Conservation (phyloP, 495 filamentous ascomycete genomes). For the Penicillium roqueforti region DNA sequence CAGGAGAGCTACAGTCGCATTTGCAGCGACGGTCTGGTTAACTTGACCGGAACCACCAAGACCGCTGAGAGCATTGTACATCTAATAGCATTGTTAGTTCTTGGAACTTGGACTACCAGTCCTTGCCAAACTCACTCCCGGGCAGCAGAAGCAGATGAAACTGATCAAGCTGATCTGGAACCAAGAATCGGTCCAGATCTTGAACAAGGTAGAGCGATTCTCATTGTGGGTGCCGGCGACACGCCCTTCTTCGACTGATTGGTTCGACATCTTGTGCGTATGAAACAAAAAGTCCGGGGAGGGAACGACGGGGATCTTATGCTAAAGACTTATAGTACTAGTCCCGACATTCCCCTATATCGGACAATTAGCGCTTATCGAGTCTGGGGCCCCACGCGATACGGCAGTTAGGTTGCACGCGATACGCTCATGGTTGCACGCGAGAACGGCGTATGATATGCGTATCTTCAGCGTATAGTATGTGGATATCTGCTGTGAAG, state of each 20-base stretch:
- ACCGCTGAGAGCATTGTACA: slow-evolving; percentile 69
- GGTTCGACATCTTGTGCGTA: slow-evolving; percentile 12
- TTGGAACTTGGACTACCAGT: no score
- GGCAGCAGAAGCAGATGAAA: slow-evolving; percentile 79
- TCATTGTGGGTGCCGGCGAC: not conserved
- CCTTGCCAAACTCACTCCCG: slow-evolving; percentile 42
- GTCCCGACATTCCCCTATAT: not conserved
- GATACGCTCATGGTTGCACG: no score
- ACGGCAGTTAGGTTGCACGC: not conserved
- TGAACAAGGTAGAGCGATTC: slow-evolving; percentile 14
- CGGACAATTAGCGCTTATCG: not conserved
- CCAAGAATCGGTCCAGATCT: slow-evolving; percentile 35
- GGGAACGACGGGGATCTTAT: not conserved
- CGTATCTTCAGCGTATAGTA: no score
- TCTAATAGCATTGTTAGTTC: slow-evolving; percentile 20
- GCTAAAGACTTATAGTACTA: not conserved
- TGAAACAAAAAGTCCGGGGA: not conserved
- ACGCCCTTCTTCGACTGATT: slow-evolving; percentile 1
- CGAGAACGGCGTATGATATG: no score
- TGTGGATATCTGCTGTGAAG: not conserved
- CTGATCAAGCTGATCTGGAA: slow-evolving; percentile 45
- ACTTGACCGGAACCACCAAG: slow-evolving; percentile 54
- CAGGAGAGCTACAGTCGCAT: slow-evolving; percentile 40
- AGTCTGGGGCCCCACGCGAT: slow-evolving; percentile 2
- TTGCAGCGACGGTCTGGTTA: slow-evolving; percentile 37